These are phyloP conservation scores for Dactylellina parvicollis DNA, from an alignment of 2,329 filamentous ascomycete species.

Conservation along the genomic window DNA sequence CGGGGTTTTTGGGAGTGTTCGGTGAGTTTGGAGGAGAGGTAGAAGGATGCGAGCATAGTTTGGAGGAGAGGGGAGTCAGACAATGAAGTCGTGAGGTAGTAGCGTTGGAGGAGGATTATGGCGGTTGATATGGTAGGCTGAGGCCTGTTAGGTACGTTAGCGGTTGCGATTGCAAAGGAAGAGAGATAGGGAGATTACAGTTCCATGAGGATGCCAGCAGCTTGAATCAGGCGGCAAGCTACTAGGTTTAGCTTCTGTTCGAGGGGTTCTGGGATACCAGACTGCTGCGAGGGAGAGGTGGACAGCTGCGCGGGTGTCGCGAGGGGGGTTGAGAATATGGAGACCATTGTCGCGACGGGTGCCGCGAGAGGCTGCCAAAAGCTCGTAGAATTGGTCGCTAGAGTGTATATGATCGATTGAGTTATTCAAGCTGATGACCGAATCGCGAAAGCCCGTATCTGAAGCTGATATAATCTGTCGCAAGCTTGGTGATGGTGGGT, in stretches of 20 bases:
- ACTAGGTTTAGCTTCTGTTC: slow-evolving; percentile 77
- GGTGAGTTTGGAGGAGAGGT: slow-evolving; percentile 80
- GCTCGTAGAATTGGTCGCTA: not conserved
- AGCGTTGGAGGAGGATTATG: slow-evolving; percentile 54
- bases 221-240: slow-evolving; percentile 78
- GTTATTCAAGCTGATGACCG: not conserved
- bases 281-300: slow-evolving; percentile 67
- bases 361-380: not conserved
- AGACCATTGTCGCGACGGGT: slow-evolving; percentile 57
- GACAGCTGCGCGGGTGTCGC: slow-evolving; percentile 76
- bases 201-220: slow-evolving; percentile 80
- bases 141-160: slow-evolving; percentile 51
- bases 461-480: not conserved
- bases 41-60: slow-evolving; percentile 81
- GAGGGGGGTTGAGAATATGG: slow-evolving; percentile 73
- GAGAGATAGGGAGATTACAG: slow-evolving; percentile 67
- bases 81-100: slow-evolving; percentile 54
- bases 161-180: slow-evolving; percentile 11
- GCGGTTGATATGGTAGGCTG: slow-evolving; percentile 57
- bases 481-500: not conserved
- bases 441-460: not conserved
- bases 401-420: not conserved
- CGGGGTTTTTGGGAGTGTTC: slow-evolving; percentile 78
- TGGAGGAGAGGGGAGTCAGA: slow-evolving; percentile 67
- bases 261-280: slow-evolving; percentile 72